A percentile compares a stretch with the other conserved stretches of the same genome.
Evolutionary conservation across 345 rosid genomes (phyloP).

Genomic region (Linum tenue): DNA sequence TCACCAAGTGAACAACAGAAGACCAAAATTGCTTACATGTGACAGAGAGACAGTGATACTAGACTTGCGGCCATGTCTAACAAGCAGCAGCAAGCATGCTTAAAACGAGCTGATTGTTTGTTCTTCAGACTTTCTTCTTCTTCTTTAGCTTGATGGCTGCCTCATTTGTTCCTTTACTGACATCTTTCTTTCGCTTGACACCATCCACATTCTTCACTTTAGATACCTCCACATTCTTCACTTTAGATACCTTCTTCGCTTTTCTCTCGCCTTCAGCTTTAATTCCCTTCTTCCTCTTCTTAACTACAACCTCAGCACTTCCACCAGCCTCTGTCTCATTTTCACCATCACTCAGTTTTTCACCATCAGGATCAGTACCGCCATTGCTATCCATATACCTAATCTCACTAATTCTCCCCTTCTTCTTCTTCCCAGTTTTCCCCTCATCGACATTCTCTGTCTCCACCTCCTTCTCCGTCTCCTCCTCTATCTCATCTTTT

Average conservation of each 20-base stretch:
- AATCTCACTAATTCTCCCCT: constrained; percentile 71
- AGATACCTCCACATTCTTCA: constrained; percentile 11
- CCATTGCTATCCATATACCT: constrained; percentile 57
- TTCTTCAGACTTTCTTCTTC: constrained; percentile 8
- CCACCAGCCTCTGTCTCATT: constrained; percentile 16
- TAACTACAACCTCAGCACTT: constrained; percentile 11
- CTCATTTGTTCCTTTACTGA: background rate
- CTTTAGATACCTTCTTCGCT: constrained; percentile 23
- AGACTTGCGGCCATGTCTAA: no score
- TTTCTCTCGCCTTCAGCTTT: constrained; percentile 6
- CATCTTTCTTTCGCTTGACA: constrained; percentile 5
- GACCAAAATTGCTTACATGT: no score
- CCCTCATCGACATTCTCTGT: constrained; percentile 11
- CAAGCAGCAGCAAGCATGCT: no score
- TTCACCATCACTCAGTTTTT: constrained; percentile 4
- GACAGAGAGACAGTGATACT: no score
- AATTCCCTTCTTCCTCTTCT: constrained; percentile 9
- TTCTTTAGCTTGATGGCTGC: background rate
- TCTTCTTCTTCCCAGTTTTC: constrained; percentile 37
- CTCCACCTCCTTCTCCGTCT: constrained; percentile 13
- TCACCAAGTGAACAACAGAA: no score
- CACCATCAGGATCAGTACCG: constrained; percentile 4
- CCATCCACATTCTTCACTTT: constrained; percentile 4
- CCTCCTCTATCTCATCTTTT: constrained; percentile 14
- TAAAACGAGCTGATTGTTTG: no score